Percentiles rank a stretch among this genome's conserved stretches.
These are phyloP conservation scores for Talaromyces proteolyticus DNA, from an alignment of 495 filamentous ascomycete species.

Conservation along the genomic window DNA sequence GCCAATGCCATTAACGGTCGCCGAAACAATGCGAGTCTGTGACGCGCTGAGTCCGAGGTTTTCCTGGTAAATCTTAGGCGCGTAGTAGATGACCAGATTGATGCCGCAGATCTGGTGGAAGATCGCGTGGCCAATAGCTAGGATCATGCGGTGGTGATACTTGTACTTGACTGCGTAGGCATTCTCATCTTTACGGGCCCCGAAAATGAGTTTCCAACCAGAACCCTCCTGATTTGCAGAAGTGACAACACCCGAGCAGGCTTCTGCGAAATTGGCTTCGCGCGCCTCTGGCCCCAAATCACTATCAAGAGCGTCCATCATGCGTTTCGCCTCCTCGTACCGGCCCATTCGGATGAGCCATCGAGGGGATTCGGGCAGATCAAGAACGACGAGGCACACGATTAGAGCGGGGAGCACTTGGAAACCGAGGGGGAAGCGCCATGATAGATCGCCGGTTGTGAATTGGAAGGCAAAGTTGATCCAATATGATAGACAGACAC, in stretches of 20 bases:
- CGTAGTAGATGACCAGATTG: constrained; percentile 73
- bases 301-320: background rate
- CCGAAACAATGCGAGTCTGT: constrained; percentile 55
- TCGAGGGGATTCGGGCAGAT: constrained; percentile 49
- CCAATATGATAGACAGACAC: constrained; percentile 22
- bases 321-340: constrained; percentile 32
- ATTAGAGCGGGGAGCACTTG: constrained; percentile 55
- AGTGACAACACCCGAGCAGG: too few species aligned
- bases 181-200: too few species aligned
- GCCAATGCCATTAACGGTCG: constrained; percentile 64
- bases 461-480: constrained; percentile 19
- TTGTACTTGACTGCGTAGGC: too few species aligned
- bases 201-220: too few species aligned
- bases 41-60: constrained; percentile 48
- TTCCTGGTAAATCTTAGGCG: constrained; percentile 54
- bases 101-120: constrained; percentile 77
- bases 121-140: constrained; percentile 70
- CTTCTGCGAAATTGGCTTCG: too few species aligned
- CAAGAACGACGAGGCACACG: constrained; percentile 45
- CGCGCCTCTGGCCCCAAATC: background rate
- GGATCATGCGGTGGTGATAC: constrained; percentile 60
- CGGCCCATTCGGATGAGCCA: constrained; percentile 45
- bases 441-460: constrained; percentile 45
- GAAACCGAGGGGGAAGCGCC: constrained; percentile 41
- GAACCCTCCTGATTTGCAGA: too few species aligned